Base-by-base conservation (phyloP, 1,284 basidiomycete genomes). In the Trichosporon faecale region DNA sequence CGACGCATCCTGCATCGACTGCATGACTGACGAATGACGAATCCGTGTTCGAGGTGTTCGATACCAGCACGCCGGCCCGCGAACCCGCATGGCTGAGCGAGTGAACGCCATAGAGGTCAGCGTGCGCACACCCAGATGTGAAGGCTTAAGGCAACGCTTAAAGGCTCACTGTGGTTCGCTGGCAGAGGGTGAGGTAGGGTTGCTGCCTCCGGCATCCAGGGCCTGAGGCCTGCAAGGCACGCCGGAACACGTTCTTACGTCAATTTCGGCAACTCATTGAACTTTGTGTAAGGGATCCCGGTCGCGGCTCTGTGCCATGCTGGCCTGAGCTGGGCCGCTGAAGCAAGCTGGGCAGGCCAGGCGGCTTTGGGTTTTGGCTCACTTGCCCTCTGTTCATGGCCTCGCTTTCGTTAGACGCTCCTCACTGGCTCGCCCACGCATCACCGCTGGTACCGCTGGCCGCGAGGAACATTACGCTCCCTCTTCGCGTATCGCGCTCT, bases 181-280 rank as follows among this genome's bases (percentile, higher is more conserved):
- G 31, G 9, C 31, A 33, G 31, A n/a, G n/a, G n/a, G 4, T 33
- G 31, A 33, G 31, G 3, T 4, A 4, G 12, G 9, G 37, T 14
- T 40, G 37, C 37, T 12, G 37, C 12, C 5, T 40, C 37, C 37
- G 37, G 37, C 40, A 44, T 37, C 40, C 40, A 44, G 40, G 40
- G 40, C 3, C 21, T 25, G 35, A 37, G n/a, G n/a, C n/a, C n/a
- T n/a, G 35, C 6, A 9, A 52, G 49, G 49, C 49, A 52, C 49
- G 23, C 49, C 49, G 49, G 49, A 52, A 44, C 40, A 33, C 29
- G 57, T n/a, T n/a, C 57, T 61, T 61, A 61, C 57, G 57, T 61
- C 29, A 61, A 61, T 31, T 61, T 23, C 57, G 57, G 57, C 57
- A 61, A 61, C 29, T 31, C 57, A 61, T 61, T 31, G 57, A 61